Base-by-base conservation (phyloP, 83 land plant genomes). In the Picea mariana region DNA sequence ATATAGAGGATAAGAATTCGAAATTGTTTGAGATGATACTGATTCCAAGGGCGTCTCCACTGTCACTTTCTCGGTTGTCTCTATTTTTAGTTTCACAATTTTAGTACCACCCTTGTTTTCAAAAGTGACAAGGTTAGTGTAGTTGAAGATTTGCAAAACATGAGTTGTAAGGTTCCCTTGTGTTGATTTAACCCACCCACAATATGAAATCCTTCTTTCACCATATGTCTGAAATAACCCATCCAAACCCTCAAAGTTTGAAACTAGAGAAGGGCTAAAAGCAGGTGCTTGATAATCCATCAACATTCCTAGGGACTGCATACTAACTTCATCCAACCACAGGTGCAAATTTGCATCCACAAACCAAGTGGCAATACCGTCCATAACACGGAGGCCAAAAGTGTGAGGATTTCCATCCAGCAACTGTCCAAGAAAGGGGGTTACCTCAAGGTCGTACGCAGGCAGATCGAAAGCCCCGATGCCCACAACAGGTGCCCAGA, bases 401-500 rank as follows among this genome's bases (percentile, higher is more conserved):
- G 21, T 69, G 80, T 96, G 99, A 1, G 38, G 61, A 38, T 86
- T 83, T 31, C 92, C 94, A 81, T 96, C 99, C 73, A 93, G 79
- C 40, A 97, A 58, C 9, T 72, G 82, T 6, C 90, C 97, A 24
- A 96, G 67, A 77, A 98, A 91, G 0, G 99, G 97, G 0, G 99
- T 96, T 38, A 98, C 84, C 67, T 98, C 98, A 38, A 96, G 85
- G 55, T 94, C 94, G 87, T 96, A 98, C 8, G 91, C 47, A 6
- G 99, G 99, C 27, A 98, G 92, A 82, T 92, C 82, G 65, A 93
- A 92, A 15, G 99, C 90, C 8, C 99, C 99, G 78, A 96, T 98
- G 42, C 90, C 99, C n/a, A 91, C 82, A 55, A 90, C 93, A 4
- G 99, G 99, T 24, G 92, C 86, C 98, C 97, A 97, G 4, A 95